Evolutionary conservation across 1,139 yeast species (phyloP), one percentile per base, ranked within the genome.

Genomic region (Entelexis paramagnoliae): DNA sequence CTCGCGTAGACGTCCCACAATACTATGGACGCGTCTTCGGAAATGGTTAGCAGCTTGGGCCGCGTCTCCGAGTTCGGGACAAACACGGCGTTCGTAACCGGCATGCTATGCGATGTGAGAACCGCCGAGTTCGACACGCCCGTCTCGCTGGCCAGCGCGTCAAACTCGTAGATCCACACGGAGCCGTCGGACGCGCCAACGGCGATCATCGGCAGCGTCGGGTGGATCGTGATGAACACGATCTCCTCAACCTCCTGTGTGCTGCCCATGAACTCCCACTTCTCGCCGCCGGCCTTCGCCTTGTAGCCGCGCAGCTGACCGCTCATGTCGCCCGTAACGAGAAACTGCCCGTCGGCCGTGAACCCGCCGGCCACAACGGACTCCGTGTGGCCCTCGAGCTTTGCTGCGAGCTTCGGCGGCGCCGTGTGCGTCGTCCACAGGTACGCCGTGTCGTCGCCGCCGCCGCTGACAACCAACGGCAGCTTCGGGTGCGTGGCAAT

Each of bases 141-240:
- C 14, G 39, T 35, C 33, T 40, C 39, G 17, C 44, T 30, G 9
- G 39, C 48, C 32, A 34, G 33, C 16, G 47, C 53, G 17, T 43
- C 46, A 38, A 51, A 30, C 41, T 54, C 58, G 66, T 87, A 91
- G 32, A 84, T 88, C 95, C 96, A 91, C 14, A 89, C 95, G 0
- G 95, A 82, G 1, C 98, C 97, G 66, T 89, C 96, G 11, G 74
- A 73, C 38, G 89, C 91, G 55, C 98, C 97, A 64, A 87, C 86
- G n/a, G 97, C 96, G 71, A 91, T 86, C 30, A 68, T 56, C 20
- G 61, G 60, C 57, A 82, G 83, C 26, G 72, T 70, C 22, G 96
- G 96, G 67, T 91, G 98, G 50, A 80, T 76, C 36, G 75, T 68
- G 51, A 91, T 73, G 94, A 96, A 89, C 16, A 75, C 73, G 16